These are phyloP conservation scores for Pichia sp. DNA, from an alignment of 1,139 yeast species.

Conservation along the genomic window DNA sequence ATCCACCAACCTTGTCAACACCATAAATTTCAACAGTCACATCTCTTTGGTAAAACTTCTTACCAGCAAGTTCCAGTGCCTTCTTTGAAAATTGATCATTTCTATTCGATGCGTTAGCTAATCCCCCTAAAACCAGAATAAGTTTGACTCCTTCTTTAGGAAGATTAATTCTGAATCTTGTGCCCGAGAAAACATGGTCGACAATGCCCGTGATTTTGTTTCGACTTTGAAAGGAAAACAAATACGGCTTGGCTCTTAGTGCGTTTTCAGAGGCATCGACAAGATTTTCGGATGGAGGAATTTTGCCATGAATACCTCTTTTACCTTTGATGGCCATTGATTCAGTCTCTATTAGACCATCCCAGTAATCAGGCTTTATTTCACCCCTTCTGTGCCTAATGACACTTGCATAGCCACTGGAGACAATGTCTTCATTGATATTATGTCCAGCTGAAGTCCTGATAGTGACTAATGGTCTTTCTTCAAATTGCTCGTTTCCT, in stretches of 20 bases:
- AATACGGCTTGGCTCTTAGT: slow-evolving; percentile 68
- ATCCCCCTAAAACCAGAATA: slow-evolving; percentile 73
- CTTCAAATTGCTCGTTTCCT: slow-evolving; percentile 59
- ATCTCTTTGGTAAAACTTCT: slow-evolving; percentile 63
- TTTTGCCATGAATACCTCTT: slow-evolving; percentile 60
- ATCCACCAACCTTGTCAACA: slow-evolving; percentile 76
- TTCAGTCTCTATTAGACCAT: slow-evolving; percentile 67
- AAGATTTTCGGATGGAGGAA: slow-evolving; percentile 54
- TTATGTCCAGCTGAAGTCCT: slow-evolving; percentile 46
- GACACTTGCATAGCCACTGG: slow-evolving; percentile 72
- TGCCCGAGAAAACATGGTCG: slow-evolving; percentile 65
- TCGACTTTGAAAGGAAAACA: slow-evolving; percentile 66
- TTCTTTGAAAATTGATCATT: slow-evolving; percentile 44
- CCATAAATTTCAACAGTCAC: slow-evolving; percentile 66
- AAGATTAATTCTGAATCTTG: slow-evolving; percentile 59
- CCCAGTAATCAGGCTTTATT: slow-evolving; percentile 77
- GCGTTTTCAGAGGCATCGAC: slow-evolving; percentile 78
- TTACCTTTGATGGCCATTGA: slow-evolving; percentile 51
- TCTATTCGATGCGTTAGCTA: slow-evolving; percentile 44
- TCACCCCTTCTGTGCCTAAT: slow-evolving; percentile 71
- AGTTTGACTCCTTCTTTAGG: slow-evolving; percentile 72
- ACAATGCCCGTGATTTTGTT: slow-evolving; percentile 63
- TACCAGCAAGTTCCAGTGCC: slow-evolving; percentile 54
- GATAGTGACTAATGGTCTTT: slow-evolving; percentile 61
- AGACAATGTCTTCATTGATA: slow-evolving; percentile 58